These are phyloP conservation scores for Leccinum incarnatum DNA, from an alignment of 768 basidiomycete genomes.

Conservation along the genomic window DNA sequence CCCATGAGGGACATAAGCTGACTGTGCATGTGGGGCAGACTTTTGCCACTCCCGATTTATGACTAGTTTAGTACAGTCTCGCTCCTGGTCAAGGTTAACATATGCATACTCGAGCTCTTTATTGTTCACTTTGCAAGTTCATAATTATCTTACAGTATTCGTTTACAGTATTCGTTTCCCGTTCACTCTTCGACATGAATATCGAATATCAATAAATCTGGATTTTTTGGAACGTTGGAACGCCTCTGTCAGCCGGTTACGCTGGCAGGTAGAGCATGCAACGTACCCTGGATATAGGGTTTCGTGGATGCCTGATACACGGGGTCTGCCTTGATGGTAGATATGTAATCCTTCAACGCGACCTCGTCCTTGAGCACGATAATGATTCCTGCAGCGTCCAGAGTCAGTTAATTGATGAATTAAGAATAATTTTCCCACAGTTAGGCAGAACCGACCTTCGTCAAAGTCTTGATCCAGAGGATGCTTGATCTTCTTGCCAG, in stretches of 20 bases:
- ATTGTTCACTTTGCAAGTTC: conserved; percentile 7
- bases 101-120: neutral
- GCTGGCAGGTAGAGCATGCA: neutral
- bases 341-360: neutral
- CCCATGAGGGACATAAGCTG: conserved; percentile 1
- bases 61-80: conserved; percentile 33
- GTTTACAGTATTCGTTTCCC: neutral
- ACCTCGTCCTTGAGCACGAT: neutral
- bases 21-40: conserved; percentile 27
- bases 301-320: conserved; percentile 3
- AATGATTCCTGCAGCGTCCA: neutral
- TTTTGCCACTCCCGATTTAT: conserved; percentile 72
- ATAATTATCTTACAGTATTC: neutral
- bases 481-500: too few species aligned
- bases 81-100: neutral
- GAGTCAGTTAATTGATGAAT: neutral
- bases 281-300: conserved; percentile 21
- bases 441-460: too few species aligned
- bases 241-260: neutral
- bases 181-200: conserved; percentile 15
- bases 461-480: too few species aligned
- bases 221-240: neutral
- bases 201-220: conserved; percentile 25
- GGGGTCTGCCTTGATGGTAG: conserved; percentile 3
- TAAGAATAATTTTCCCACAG: neutral